Conservation (phyloP, 768 basidiomycete genomes). For the Hypholoma sublateritium region DNA sequence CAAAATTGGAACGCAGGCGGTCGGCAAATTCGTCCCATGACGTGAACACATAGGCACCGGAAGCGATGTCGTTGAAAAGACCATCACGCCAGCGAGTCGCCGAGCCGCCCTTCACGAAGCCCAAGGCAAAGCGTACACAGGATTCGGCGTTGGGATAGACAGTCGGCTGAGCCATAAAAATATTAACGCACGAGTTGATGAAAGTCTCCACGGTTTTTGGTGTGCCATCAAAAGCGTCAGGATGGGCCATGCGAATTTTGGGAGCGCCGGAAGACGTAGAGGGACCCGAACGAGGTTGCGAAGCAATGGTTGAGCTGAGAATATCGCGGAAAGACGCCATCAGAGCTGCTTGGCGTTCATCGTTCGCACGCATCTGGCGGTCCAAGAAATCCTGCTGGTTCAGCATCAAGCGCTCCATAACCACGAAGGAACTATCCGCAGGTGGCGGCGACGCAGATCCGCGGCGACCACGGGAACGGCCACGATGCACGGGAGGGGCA, state of each 20-base stretch:
- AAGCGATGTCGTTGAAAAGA: not conserved
- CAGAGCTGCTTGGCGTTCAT: not conserved
- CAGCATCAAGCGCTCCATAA: not conserved
- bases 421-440: too few relatives aligned
- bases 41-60: not conserved
- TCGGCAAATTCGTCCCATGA: not conserved
- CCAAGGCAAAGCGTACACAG: not conserved
- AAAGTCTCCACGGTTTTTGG: not conserved
- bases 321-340: not conserved
- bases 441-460: too few relatives aligned
- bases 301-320: not conserved
- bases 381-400: not conserved
- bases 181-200: not conserved
- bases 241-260: not conserved
- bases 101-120: not conserved
- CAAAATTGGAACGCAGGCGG: not conserved
- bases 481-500: too few relatives aligned
- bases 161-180: not conserved
- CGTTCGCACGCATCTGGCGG: not conserved
- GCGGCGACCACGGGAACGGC: too few relatives aligned
- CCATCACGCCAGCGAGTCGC: not conserved
- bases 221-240: not conserved
- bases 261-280: constrained; percentile 12
- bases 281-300: not conserved
- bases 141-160: not conserved